Evolutionary conservation across 1,139 yeast genomes (phyloP), one percentile per base, ranked within the genome.

Genomic region (Candida sp.): DNA sequence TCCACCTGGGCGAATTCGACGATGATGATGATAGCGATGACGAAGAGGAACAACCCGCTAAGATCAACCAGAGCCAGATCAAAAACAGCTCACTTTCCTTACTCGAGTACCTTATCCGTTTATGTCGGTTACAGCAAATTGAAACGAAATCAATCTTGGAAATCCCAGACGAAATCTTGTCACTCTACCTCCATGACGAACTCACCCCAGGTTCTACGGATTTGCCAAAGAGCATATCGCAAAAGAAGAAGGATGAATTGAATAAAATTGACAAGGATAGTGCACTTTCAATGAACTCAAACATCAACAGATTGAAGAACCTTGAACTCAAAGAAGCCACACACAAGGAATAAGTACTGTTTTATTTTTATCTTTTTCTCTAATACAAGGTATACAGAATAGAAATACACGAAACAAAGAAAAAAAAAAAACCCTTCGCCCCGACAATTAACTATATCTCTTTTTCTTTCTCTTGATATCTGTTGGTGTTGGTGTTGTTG

Each of bases 101-200:
- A 27, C 67, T 89, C 3, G 96, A 90, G 63, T 88, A 88, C 58
- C 59, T 88, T 4, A 63, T 88, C 2, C 72, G 96, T 46, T 70
- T 90, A 5, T 68, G 84, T 28, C 83, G 87, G 0, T 69, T 89
- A 23, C 93, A 90, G 62, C 72, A 80, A 22, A 81, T 75, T 55
- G 94, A 89, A 59, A 85, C 82, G 54, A 72, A 68, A 31, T 72
- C 86, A 0, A 68, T 88, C 6, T 65, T 84, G 25, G 71, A 80
- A 3, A 80, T 86, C 9, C 79, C 81, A 17, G 96, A 90, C 63
- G 96, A 89, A 62, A 78, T 88, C 25, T 70, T 90, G 22, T 69
- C 87, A 7, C 63, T 85, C 1, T 89, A 87, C 58, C 68, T 90
- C 32, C 78, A 81, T 46, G 92, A 89, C 59, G 90, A 86, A 72